Evolutionary conservation across 202 grass and related monocot genomes (phyloP).

Genomic region (Panicum virgatum): DNA sequence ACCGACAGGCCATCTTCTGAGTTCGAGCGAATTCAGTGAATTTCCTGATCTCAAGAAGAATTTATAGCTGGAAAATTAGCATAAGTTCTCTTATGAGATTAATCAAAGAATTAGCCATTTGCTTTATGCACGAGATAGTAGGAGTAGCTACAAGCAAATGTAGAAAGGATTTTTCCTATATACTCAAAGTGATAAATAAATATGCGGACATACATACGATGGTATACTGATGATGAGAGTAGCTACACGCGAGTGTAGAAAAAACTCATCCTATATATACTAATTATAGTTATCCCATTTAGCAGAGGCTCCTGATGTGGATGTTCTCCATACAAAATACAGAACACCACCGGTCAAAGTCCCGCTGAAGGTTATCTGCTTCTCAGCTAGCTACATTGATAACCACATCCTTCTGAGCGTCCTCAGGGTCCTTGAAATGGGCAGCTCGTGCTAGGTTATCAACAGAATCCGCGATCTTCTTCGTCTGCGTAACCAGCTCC

Average conservation of each 20-base stretch:
- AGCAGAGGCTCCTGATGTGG: conserved; percentile 23
- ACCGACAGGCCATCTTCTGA: not conserved
- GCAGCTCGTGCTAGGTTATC: conserved; percentile 62
- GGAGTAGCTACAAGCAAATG: too few relatives aligned
- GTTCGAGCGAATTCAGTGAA: not conserved
- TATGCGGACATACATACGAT: too few relatives aligned
- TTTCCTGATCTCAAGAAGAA: conserved; percentile 23
- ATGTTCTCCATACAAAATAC: conserved; percentile 20
- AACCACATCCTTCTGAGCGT: conserved; percentile 45
- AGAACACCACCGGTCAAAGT: conserved; percentile 2
- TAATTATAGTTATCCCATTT: not conserved
- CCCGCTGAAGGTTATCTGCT: not conserved
- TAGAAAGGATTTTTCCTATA: too few relatives aligned
- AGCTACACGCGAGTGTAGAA: too few relatives aligned
- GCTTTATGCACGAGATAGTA: conserved; percentile 29
- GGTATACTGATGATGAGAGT: too few relatives aligned
- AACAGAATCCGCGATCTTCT: conserved; percentile 54
- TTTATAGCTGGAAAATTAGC: not conserved
- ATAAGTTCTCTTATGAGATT: not conserved
- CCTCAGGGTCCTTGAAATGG: conserved; percentile 49
- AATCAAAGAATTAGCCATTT: conserved; percentile 45
- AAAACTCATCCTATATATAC: too few relatives aligned
- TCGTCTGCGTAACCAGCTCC: conserved; percentile 45
- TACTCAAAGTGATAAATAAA: too few relatives aligned
- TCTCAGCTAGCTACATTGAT: conserved; percentile 43